Conservation (phyloP, 345 rosid genomes). For the Gossypium bickii region DNA sequence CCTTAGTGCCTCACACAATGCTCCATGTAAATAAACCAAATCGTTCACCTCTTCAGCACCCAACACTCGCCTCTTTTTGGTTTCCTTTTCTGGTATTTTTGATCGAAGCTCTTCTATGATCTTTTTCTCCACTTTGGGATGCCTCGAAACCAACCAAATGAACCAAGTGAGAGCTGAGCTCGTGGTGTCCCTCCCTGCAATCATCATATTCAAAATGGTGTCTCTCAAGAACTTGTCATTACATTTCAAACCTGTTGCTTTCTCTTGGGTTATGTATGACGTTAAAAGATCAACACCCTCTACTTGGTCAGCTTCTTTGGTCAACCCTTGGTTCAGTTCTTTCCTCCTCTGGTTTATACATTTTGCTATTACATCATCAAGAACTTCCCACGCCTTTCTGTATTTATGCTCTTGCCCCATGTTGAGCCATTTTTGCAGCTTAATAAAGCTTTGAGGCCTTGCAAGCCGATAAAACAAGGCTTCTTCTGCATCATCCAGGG, state of each 20-base stretch:
- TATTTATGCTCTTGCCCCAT: not conserved
- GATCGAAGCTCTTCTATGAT: not conserved
- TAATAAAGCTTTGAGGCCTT: not conserved
- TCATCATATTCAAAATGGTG: not conserved
- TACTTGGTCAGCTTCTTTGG: not conserved
- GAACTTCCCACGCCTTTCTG: not conserved
- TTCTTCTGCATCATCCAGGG: constrained; percentile 5
- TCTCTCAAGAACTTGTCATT: constrained; percentile 8
- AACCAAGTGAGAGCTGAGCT: constrained; percentile 8
- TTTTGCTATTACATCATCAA: not conserved
- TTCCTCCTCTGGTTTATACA: not conserved
- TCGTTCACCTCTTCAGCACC: not conserved
- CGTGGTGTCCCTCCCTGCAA: constrained; percentile 1
- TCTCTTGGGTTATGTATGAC: not conserved
- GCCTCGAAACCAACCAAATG: not conserved
- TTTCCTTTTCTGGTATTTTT: not conserved
- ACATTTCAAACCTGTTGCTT: not conserved
- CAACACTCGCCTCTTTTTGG: not conserved
- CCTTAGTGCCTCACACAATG: not conserved
- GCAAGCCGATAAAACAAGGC: not conserved
- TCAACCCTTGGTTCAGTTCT: not conserved
- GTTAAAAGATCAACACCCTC: not conserved
- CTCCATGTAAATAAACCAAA: not conserved
- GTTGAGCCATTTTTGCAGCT: constrained; percentile 2
- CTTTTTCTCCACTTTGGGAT: not conserved